A percentile compares a stretch with the other conserved stretches of the same genome.
These are phyloP conservation scores for Hygrocybe punicea DNA, from an alignment of 768 basidiomycete genomes.

Conservation along the genomic window DNA sequence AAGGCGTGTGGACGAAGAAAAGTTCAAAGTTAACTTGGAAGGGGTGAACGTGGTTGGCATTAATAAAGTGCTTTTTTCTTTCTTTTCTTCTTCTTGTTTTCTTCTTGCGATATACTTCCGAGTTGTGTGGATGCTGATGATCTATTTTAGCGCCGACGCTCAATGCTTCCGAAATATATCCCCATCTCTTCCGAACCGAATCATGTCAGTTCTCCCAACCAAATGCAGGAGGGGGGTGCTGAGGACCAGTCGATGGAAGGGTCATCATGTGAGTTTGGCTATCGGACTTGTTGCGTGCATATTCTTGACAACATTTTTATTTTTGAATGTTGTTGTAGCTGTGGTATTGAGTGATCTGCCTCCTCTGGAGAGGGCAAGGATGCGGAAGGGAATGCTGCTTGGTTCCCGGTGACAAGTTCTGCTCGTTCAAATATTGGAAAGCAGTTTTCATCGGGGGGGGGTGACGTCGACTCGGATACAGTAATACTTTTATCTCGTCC, in stretches of 20 bases:
- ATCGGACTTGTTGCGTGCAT: not conserved
- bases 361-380: slow-evolving; percentile 24
- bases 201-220: not conserved
- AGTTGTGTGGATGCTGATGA: not conserved
- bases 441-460: too few species aligned
- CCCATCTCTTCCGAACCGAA: slow-evolving; percentile 19
- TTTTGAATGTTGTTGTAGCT: not conserved
- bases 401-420: not conserved
- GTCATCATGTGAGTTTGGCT: not conserved
- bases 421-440: too few species aligned
- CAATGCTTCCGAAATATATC: slow-evolving; percentile 65
- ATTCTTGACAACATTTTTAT: not conserved
- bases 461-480: too few species aligned
- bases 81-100: not conserved
- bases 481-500: too few species aligned
- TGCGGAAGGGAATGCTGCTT: slow-evolving; percentile 41
- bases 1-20: slow-evolving; percentile 58
- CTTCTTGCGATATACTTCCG: not conserved
- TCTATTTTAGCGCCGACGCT: slow-evolving; percentile 57
- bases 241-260: not conserved
- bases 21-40: slow-evolving; percentile 64
- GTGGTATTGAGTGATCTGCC: not conserved
- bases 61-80: slow-evolving; percentile 50
- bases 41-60: slow-evolving; percentile 54
- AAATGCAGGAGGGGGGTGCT: not conserved